Percentiles rank a stretch among this genome's conserved stretches.
Evolutionary conservation across 176 grass and related monocot genomes (phyloP).

Genomic region (Carex myosuroides): DNA sequence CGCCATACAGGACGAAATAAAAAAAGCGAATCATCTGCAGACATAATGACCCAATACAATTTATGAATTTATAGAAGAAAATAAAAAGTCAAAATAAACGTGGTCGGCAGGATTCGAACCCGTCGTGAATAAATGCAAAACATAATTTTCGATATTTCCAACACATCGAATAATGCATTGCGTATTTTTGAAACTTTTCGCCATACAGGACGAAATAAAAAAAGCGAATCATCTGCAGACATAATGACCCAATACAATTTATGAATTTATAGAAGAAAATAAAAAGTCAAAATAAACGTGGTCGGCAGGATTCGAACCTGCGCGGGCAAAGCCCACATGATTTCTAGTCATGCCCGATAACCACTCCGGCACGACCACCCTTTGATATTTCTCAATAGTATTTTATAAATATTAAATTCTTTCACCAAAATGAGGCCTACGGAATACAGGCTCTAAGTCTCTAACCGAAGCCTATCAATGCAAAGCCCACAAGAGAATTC

Average conservation of each 20-base stretch:
- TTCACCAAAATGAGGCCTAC: no score
- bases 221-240: neutral
- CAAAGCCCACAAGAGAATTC: neutral
- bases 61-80: no score
- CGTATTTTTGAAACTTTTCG: no score
- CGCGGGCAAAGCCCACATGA: constrained; percentile 99
- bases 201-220: neutral
- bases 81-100: neutral
- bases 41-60: no score
- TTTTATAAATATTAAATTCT: no score
- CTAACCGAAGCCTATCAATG: neutral
- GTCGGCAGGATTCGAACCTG: constrained; percentile 99
- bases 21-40: neutral
- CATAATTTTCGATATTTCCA: no score
- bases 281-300: neutral
- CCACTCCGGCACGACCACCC: constrained; percentile 98
- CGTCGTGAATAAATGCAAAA: no score
- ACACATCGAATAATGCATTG: no score
- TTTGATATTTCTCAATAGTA: neutral
- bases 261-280: no score
- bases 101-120: constrained; percentile 81
- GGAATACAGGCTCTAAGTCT: no score
- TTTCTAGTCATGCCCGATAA: constrained; percentile 99
- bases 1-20: neutral
- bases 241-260: no score